These are phyloP conservation scores for Mollisiaceae sp. DNA, from an alignment of 2,329 filamentous ascomycete species.

Conservation along the genomic window DNA sequence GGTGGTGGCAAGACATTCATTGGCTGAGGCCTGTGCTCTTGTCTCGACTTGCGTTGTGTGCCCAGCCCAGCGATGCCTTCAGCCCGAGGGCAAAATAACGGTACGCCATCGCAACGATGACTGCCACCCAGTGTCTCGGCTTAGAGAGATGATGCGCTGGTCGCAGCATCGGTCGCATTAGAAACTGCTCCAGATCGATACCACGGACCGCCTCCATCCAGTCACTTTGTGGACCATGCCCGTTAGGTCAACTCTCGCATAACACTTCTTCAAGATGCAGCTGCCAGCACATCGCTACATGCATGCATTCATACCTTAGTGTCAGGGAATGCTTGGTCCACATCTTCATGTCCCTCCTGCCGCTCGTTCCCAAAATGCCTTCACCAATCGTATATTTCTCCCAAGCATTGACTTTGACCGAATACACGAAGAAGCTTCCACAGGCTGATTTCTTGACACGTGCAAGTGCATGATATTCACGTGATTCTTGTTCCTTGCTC, in stretches of 20 bases:
- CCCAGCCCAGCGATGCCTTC: neutral
- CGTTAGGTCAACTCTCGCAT: constrained; percentile 3
- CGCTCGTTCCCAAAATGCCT: constrained; percentile 6
- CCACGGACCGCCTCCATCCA: constrained; percentile 5
- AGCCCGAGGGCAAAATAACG: constrained; percentile 6
- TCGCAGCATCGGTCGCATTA: constrained; percentile 20
- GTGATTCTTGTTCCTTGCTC: too few relatives aligned
- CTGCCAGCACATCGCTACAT: too few relatives aligned
- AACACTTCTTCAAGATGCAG: neutral
- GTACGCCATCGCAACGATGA: constrained; percentile 9
- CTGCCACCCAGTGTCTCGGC: constrained; percentile 7
- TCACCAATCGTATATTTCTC: neutral
- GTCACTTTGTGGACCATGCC: constrained; percentile 1
- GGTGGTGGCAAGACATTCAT: neutral
- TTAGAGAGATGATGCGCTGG: constrained; percentile 22
- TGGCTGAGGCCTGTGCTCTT: too few relatives aligned
- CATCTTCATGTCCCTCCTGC: constrained; percentile 6
- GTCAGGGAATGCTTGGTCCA: neutral
- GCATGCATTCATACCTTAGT: constrained; percentile 9
- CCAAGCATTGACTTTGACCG: neutral
- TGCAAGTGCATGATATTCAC: too few relatives aligned
- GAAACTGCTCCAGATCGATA: constrained; percentile 5
- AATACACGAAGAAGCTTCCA: too few relatives aligned
- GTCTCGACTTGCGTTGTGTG: too few relatives aligned
- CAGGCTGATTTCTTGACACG: too few relatives aligned